Base-by-base conservation (phyloP, 164 flowering plant genomes). In the Kingdonia uniflora region DNA sequence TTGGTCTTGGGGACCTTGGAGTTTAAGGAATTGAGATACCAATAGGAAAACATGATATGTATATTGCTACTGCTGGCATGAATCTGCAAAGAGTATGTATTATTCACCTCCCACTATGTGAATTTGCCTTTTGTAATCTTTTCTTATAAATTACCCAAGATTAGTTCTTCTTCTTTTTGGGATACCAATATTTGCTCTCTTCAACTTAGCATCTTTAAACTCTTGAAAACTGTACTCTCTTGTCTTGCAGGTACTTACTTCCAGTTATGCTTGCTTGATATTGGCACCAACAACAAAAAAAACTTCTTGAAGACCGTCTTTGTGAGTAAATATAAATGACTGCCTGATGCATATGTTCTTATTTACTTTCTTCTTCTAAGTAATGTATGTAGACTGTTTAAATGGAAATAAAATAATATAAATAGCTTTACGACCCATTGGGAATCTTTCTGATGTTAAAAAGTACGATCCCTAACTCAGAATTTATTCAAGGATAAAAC, bases 11-110 rank as follows among this genome's bases (percentile, higher is more conserved):
- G 40, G 99, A 94, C 62, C 97, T 94, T 75, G 99, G 99, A 59
- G 96, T 94, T 66, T 97, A 94, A 67, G 99, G 99, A 52, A 94
- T 94, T 52, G 99, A 95, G 42, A 94, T 94, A 29, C 95, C 99
- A 7, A 81, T 94, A 55, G 99, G 99, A 48, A 94, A 94, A 65
- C 96, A 89, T 54, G 99, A 94, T 67, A 79, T 94, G 80, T 94
- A 94, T 74, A 96, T 94, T 68, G 95, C 99, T 65, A 97, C 99
- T 52, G 99, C 99, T 61, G 99, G 99, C 20, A 80, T 94, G 63
- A 81, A 94, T 61, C 97, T 97, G 52, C 97, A 80, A 59, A 78
- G 76, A 56, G 99, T 94, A 81, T 61, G 86, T 55, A 37, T 20
- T 29, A 4, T 24, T 42, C 49, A 38, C 20, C 2, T 11, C 42